These are phyloP conservation scores for Rhodotorula babjevae DNA, from an alignment of 768 basidiomycete genomes.

Conservation along the genomic window DNA sequence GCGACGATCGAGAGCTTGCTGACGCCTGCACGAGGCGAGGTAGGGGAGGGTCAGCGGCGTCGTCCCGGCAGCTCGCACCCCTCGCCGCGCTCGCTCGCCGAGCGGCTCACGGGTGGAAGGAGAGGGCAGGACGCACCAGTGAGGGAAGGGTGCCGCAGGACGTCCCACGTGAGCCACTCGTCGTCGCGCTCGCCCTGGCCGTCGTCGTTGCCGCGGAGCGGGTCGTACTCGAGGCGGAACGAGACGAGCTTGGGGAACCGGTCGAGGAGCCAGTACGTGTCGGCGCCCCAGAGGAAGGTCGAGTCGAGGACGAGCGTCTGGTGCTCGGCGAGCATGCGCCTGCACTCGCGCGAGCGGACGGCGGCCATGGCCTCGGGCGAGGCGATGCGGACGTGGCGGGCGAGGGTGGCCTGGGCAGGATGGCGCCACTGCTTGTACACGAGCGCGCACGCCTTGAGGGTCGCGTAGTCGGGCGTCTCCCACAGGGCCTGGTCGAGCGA, in stretches of 20 bases:
- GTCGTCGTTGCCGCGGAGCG: conserved; percentile 4
- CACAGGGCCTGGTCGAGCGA: conserved; percentile 1
- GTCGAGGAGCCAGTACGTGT: conserved; percentile 32
- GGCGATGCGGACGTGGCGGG: conserved; percentile 20
- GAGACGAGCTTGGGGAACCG: conserved; percentile 14
- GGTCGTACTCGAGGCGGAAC: conserved; percentile 25
- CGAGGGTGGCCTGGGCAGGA: conserved; percentile 14
- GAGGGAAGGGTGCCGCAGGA: conserved; percentile 27
- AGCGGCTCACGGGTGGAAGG: too few relatives aligned
- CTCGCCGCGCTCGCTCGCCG: too few relatives aligned
- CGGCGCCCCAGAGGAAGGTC: conserved; percentile 13
- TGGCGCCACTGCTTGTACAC: conserved; percentile 9
- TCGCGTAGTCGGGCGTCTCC: conserved; percentile 16
- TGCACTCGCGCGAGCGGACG: conserved; percentile 18
- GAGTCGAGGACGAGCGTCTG: conserved; percentile 17
- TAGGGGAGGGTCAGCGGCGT: too few relatives aligned
- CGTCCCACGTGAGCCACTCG: conserved; percentile 30
- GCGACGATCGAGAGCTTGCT: conserved; percentile 19
- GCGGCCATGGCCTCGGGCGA: conserved; percentile 8
- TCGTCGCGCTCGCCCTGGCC: conserved; percentile 31
- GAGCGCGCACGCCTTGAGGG: conserved; percentile 14
- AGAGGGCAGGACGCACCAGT: neutral
- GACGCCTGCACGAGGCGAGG: conserved; percentile 2
- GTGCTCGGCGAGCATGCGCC: conserved; percentile 12
- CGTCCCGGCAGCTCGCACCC: too few relatives aligned